Base-by-base conservation (phyloP, 1,284 basidiomycete species). In the Dichomitus squalens region DNA sequence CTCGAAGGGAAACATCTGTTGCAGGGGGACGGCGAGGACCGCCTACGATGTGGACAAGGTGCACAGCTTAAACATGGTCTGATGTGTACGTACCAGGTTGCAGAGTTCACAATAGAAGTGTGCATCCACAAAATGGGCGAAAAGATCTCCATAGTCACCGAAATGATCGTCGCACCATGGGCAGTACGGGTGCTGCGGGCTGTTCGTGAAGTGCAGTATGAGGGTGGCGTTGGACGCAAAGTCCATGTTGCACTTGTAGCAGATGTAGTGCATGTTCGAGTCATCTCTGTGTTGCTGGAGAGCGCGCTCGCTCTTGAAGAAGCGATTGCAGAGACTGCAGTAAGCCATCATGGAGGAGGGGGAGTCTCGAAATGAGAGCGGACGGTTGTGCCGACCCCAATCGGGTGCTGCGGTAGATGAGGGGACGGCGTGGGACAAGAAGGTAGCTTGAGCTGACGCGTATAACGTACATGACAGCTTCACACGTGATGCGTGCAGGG, bases 181-280 rank as follows among this genome's bases (percentile, higher is more conserved):
- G 53, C 72, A 73, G 49, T 66, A 72, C 29, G 51, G 33, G 49
- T 73, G 72, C 2, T 36, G 21, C 2, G 61, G 49, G 52, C 68
- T 72, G 20, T 67, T 64, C 9, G 51, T 47, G 49, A 50, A 68
- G 43, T 71, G 70, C 55, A 67, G 58, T 3, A 35, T 44, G n/a
- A 64, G 51, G 7, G 39, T 58, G 18, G 12, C 11, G 5, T 52
- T 27, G n/a, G 59, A 53, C 9, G 54, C 43, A 44, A 68, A 68
- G 43, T 65, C 61, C 21, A 36, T 53, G 46, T 57, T 53, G 64
- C 78, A 80, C 2, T 68, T 57, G 27, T 68, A 35, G 65, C 79
- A 81, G 33, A 72, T 57, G 49, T 72, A 50, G 41, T 78, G 76
- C 9, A 34, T 46, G 33, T 46, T 11, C 2, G 73, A 76, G 59